A percentile compares a stretch with the other conserved stretches of the same genome.
These are phyloP conservation scores for Aspergillus sp. DNA, from an alignment of 2,329 filamentous ascomycete genomes.

Conservation along the genomic window DNA sequence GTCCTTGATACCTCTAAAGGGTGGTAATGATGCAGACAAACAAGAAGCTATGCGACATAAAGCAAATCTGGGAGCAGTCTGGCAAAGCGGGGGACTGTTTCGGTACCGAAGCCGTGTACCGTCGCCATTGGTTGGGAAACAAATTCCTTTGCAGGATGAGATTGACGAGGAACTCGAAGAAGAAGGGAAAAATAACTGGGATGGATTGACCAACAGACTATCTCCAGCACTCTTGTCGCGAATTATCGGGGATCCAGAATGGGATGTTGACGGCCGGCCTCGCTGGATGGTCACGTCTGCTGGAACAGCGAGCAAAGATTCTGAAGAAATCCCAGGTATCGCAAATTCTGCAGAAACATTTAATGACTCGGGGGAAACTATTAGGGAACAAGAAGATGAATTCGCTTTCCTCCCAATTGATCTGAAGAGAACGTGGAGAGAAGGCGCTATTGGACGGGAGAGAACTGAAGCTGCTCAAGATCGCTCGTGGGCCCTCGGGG, in stretches of 20 bases:
- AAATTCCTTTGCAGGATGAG: constrained; percentile 6
- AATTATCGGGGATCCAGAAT: constrained; percentile 41
- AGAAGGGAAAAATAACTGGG: constrained; percentile 51
- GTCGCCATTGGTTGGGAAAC: constrained; percentile 39
- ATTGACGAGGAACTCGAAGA: constrained; percentile 22
- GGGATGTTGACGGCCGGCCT: constrained; percentile 36
- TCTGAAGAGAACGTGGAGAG: constrained; percentile 58
- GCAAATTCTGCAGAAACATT: constrained; percentile 15
- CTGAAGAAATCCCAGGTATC: constrained; percentile 59
- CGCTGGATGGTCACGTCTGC: constrained; percentile 55
- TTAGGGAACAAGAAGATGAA: constrained; percentile 24
- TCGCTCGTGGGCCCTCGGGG: constrained; percentile 56
- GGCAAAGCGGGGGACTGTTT: constrained; percentile 46
- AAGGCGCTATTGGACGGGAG: constrained; percentile 57
- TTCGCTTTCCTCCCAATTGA: constrained; percentile 56
- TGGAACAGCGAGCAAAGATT: constrained; percentile 52
- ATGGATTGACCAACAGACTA: constrained; percentile 47
- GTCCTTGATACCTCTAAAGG: constrained; percentile 27
- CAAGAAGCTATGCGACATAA: constrained; percentile 50
- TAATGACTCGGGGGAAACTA: constrained; percentile 2
- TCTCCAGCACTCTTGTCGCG: constrained; percentile 46
- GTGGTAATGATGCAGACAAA: constrained; percentile 27
- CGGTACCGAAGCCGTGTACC: constrained; percentile 35
- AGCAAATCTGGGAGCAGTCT: constrained; percentile 53
- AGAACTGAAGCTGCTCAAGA: constrained; percentile 60